Evolutionary conservation across 2,329 filamentous ascomycete species (phyloP), one percentile per base, ranked within the genome.

Genomic region (Sporothrix curviconia): DNA sequence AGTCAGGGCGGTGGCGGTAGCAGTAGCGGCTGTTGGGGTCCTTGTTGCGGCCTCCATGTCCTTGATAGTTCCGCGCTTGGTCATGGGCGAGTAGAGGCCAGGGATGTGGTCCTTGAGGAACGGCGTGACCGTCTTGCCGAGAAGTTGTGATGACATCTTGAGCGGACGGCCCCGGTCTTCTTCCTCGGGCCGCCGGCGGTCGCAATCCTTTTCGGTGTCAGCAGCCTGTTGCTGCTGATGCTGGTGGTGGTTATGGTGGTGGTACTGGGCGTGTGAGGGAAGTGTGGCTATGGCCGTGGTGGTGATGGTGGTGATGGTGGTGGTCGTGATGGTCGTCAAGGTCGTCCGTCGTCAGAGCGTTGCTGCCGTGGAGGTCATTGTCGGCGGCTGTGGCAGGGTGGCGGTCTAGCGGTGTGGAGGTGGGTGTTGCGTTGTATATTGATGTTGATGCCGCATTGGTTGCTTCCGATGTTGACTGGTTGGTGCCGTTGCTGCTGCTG

Each of bases 101-200:
- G 92, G 92, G 51, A 96, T 95, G 68, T 97, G 92, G 69, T 91
- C 88, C 64, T 89, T 85, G 55, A 97, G 82, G 69, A 96, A 97
- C 1, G 92, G 92, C 36, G 87, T 87, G 62, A 96, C 85, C 58
- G 89, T 89, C 73, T 90, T 84, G 66, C 84, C 82, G 62, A 89
- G 86, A 57, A 90, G 80, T 63, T 86, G 86, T 60, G 78, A 76
- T 49, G 81, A 76, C 78, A 84, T 83, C 68, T 78, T 82, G 64
- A 76, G 74, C 50, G 82, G 71, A 19, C 79, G 74, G 40, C 74
- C 73, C 55, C 71, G 71, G 60, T 77, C 75, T 62, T 76, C 74
- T 59, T 81, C 77, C 59, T 78, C 74, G 22, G 75, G 75, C 58
- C 78, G 71, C 59, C 75, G 69, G 62, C 78, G 74, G 61, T 82